Evolutionary conservation across 352 stramenopile species (phyloP), one percentile per base, ranked within the genome.

Genomic region (Phytophthora fragariaefolia): DNA sequence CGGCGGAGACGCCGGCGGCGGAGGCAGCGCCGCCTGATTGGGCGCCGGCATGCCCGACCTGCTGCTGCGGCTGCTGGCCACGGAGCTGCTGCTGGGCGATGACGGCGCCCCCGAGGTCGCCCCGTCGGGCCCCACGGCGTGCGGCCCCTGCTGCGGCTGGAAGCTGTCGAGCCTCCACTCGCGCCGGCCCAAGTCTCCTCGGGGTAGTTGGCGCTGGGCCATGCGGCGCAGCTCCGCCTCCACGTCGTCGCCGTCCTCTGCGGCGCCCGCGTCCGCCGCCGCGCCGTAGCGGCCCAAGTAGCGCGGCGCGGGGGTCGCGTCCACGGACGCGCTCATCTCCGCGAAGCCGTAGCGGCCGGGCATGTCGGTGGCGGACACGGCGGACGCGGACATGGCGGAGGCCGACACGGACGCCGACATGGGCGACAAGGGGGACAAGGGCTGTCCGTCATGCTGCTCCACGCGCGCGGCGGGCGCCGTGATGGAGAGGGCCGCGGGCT

Each of bases 251-350:
- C 70, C 76, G 26, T 85, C 82, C 1, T 79, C 71, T 48, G 26
- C 60, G n/a, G 18, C 34, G 0, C 43, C 52, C 0, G 50, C 73
- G 4, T 71, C 59, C 6, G 51, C 34, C 3, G 57, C 61, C 1
- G 45, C 61, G 4, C 71, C 76, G 47, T 77, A 81, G 34, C 80
- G 85, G 6, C 83, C 83, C 18, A 94, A 77, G 55, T 96, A 96
- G n/a, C 85, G 83, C 22, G 87, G 83, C 47, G 75, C 83, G 3
- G 85, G 85, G 5, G 87, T 94, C 0, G 84, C 85, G 30, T 94
- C 84, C 50, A 94, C 82, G 3, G 87, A 96, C 9, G 87, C 85
- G 42, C 84, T 93, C 78, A 87, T 92, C 66, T 96, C 87, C 1
- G 84, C 77, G 45, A 92, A 94, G 26, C 73, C 67, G 62, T 85